These are phyloP conservation scores for Brassica balearica DNA, from an alignment of 441 rosid species.

Conservation along the genomic window DNA sequence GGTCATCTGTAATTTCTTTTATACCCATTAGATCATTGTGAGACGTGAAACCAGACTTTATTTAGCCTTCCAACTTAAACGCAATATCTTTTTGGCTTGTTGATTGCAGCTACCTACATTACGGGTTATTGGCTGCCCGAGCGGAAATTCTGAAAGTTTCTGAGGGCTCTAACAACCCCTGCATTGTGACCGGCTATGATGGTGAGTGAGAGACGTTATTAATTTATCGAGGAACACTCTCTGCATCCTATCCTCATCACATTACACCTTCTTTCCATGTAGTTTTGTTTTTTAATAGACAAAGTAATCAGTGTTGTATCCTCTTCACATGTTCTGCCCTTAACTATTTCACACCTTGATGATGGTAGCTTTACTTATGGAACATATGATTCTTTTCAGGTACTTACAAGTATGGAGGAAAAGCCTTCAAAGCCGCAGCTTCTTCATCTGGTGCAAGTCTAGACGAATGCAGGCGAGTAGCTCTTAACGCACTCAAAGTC, in stretches of 20 bases:
- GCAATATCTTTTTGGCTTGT: constrained; percentile 23
- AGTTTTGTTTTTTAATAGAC: too few relatives aligned
- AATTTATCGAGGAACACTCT: background rate
- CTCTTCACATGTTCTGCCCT: too few relatives aligned
- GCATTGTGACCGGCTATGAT: constrained; percentile 77
- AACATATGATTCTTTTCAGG: constrained; percentile 49
- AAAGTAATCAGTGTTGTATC: too few relatives aligned
- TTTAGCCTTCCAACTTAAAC: too few relatives aligned
- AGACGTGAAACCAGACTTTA: too few relatives aligned
- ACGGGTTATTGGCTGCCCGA: constrained; percentile 95
- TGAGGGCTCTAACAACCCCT: constrained; percentile 73
- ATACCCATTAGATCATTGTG: constrained; percentile 7
- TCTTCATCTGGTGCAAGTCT: constrained; percentile 75
- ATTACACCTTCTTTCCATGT: background rate
- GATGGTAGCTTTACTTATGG: background rate
- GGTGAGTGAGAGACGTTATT: constrained; percentile 53
- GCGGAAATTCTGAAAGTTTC: constrained; percentile 84
- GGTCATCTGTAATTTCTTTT: constrained; percentile 11
- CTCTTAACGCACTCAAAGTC: constrained; percentile 78
- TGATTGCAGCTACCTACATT: constrained; percentile 82
- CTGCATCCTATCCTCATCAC: background rate
- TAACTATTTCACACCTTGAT: background rate
- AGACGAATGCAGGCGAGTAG: constrained; percentile 73
- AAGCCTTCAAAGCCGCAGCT: constrained; percentile 60
- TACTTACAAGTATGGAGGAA: constrained; percentile 81